Percentiles rank a stretch among this genome's conserved stretches.
phyloP scores from a whole-genome alignment of 2,329 filamentous ascomycete species.

The Fusarium redolens region DNA sequence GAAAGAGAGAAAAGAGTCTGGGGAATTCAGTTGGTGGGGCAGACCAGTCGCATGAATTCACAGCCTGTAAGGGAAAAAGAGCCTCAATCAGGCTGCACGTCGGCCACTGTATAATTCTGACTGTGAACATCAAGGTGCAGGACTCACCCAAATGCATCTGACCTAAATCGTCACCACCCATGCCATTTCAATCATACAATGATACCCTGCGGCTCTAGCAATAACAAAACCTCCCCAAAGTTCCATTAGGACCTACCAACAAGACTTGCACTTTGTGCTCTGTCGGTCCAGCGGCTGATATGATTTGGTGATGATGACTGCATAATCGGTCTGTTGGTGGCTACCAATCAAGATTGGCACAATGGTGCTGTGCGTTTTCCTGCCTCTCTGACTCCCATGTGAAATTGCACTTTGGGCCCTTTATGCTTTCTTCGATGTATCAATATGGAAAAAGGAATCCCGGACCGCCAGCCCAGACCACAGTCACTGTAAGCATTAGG shows the following conservation, averaged over 20 bases:
- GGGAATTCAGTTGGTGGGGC: not conserved
- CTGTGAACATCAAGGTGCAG: not conserved
- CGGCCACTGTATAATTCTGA: not conserved
- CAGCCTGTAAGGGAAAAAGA: not conserved
- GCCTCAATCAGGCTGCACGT: not conserved
- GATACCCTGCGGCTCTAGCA: not conserved
- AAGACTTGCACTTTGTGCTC: not conserved
- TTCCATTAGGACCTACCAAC: not conserved
- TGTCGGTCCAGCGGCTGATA: not conserved
- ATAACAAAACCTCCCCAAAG: not conserved
- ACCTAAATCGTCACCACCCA: not conserved
- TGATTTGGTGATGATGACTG: not conserved
- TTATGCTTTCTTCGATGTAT: not conserved
- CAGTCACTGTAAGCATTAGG: not conserved
- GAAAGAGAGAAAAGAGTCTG: not conserved
- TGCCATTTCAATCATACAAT: not conserved
- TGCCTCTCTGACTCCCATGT: not conserved
- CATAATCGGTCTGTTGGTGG: not conserved
- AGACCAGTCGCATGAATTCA: not conserved
- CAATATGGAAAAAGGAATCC: not conserved
- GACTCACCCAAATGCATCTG: not conserved
- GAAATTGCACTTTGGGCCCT: not conserved
- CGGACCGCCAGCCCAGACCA: not conserved
- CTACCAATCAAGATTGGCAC: fast-evolving
- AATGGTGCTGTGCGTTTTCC: fast-evolving